Base-by-base conservation (phyloP, 1,284 basidiomycete species). In the Boletus smithii region DNA sequence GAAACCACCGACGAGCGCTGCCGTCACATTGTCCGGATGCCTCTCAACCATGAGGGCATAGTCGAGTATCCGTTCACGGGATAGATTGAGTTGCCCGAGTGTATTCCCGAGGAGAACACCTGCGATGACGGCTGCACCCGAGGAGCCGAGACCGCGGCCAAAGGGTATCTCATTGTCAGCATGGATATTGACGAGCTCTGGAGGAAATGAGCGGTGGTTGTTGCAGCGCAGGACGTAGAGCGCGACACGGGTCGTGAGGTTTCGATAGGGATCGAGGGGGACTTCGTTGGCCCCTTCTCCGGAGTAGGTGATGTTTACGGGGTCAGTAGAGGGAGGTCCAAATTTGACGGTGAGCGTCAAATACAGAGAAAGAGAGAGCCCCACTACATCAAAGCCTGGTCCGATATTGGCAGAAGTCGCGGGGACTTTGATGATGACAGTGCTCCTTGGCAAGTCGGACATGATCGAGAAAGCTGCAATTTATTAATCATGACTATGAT, bases 41-140 rank as follows among this genome's bases (percentile, higher is more conserved):
- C 97, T 81, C 70, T 99, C 97, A 60, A 99, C 95, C 97, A 99
- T 99, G 49, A 99, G 78, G 1, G 97, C 95, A 65, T 93, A 95
- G 70, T 99, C 97, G 48, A 99, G 80, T 58, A 97, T 75, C 23
- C 97, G 82, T 42, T 78, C 79, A 26, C 70, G 75, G 14, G 85
- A 65, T 11, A 99, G 80, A 20, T 76, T 65, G 51, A 99, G 77
- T 40, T 81, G 57, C 13, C 91, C 95, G 11, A 99, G 74, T 16
- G 84, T 77, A 66, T 95, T 82, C 32, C 88, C 97, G 38, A 99
- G 80, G 30, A 97, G 75, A 20, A 97, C 90, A 36, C 97, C 97
- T 0, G 94, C 95, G 58, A 99, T 89, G 56, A 99, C 97, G 11
- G 97, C 97, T 6, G 97, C 97, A 18, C 95, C 97, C 0, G 95